phyloP scores from a whole-genome alignment of 176 grass and related monocot species.

The Paspalum vaginatum region DNA sequence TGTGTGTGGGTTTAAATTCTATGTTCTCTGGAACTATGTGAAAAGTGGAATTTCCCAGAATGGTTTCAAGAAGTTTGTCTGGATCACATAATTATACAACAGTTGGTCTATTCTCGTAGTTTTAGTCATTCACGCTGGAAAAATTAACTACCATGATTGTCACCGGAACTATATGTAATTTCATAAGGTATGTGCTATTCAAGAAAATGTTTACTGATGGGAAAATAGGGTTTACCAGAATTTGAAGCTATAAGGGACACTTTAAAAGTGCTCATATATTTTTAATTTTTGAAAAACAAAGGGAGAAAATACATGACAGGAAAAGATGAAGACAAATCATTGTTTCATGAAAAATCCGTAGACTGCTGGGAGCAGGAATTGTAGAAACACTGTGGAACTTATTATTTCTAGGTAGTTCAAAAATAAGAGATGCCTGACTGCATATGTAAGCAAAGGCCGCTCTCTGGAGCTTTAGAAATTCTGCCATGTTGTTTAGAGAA shows the following conservation, averaged over 20 bases:
- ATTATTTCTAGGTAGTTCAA: background rate
- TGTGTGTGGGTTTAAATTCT: background rate
- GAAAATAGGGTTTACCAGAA: background rate
- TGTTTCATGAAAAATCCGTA: conserved; percentile 10
- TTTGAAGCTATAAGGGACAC: background rate
- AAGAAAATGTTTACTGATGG: background rate
- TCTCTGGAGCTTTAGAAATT: background rate
- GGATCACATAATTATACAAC: background rate
- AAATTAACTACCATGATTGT: background rate
- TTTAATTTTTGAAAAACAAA: conserved; percentile 1
- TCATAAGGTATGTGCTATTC: background rate
- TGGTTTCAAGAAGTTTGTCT: background rate
- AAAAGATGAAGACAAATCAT: background rate
- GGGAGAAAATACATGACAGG: background rate
- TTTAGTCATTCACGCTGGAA: background rate
- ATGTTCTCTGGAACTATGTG: background rate
- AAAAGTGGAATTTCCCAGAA: background rate
- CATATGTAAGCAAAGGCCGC: background rate
- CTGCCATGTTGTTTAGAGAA: background rate
- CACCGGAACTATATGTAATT: background rate
- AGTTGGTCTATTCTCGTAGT: background rate
- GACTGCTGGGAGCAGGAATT: background rate
- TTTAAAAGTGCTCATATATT: background rate
- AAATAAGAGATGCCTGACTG: background rate
- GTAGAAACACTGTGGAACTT: background rate